Base-by-base conservation (phyloP, 2,329 filamentous ascomycete species). In the Aspergillus glaucus region DNA sequence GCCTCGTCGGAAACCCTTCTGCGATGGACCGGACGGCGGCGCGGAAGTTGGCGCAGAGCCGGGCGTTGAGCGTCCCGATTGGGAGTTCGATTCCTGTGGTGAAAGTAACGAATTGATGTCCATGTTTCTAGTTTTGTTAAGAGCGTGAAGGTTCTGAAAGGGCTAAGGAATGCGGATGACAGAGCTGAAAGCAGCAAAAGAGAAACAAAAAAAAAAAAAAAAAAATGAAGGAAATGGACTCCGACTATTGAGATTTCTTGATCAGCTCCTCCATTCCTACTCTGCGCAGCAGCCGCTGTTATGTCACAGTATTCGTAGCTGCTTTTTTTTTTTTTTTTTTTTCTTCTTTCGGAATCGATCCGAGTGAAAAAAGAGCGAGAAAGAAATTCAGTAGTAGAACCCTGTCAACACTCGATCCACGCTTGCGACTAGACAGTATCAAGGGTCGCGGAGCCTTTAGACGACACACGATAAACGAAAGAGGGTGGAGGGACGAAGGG, bases 61-160 rank as follows among this genome's bases (percentile, higher is more conserved):
- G 30, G 63, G 60, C 26, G 65, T 63, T 12, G 68, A 63, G 51
- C 60, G 66, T 51, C 63, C 60, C 34, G 66, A 62, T 43, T 70
- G 65, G 14, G 66, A 60, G 55, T 70, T 66, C 37, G 67, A 65
- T 50, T 73, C 70, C 57, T 67, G 62, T 45, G 71, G 70, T 47
- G 72, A 74, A 50, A 75, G 68, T 32, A 75, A 66, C 21, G 68
- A 72, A 57, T 68, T 74, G 58, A 75, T 74, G 54, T 75, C 72
- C 72, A 75, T 75, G 26, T 55, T 65, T 53, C 40, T 46, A 48
- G 43, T 41, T 32, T 42, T 14, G n/a, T 36, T 21, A 32, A 43
- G 14, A 44, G 32, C 8, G 22, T 41, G 28, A 19, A 47, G 10
- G 8, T 40, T 21, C 5, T 36, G n/a, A 30, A 46, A 36, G 30